A percentile compares a stretch with the other conserved stretches of the same genome.
These are phyloP conservation scores for Aegle marmelos DNA, from an alignment of 345 rosid species.

Conservation along the genomic window DNA sequence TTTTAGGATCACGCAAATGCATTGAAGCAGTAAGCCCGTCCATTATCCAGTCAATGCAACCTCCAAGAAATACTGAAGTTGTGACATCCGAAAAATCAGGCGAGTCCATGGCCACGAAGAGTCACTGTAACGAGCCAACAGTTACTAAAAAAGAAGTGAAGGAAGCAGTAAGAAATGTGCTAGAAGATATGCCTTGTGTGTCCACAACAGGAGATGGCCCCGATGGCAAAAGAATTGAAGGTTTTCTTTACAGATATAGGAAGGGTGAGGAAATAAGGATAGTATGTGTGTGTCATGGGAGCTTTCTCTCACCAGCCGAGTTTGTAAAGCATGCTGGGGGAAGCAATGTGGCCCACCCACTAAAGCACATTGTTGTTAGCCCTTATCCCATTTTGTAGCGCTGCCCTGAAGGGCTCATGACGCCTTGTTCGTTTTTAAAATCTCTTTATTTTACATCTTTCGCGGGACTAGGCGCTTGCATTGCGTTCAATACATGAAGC, in stretches of 20 bases:
- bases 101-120: background rate
- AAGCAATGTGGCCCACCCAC: conserved; percentile 57
- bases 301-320: conserved; percentile 74
- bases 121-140: background rate
- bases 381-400: conserved; percentile 44
- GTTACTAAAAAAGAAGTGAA: conserved; percentile 12
- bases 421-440: background rate
- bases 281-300: conserved; percentile 88
- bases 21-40: conserved; percentile 47
- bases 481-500: background rate
- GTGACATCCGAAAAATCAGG: conserved; percentile 6
- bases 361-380: conserved; percentile 77
- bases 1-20: conserved; percentile 44
- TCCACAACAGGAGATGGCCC: conserved; percentile 79
- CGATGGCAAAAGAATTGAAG: conserved; percentile 67
- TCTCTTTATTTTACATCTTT: background rate
- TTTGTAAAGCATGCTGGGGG: conserved; percentile 91
- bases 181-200: conserved; percentile 88
- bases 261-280: conserved; percentile 82
- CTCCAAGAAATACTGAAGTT: background rate
- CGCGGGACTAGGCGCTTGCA: conserved; percentile 8
- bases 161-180: conserved; percentile 34
- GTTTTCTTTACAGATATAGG: conserved; percentile 69
- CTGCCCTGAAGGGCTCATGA: conserved; percentile 5
- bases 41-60: conserved; percentile 26